Evolutionary conservation across 176 grass and related monocot species (phyloP), one percentile per base, ranked within the genome.

Genomic region (Panicum miliaceum): DNA sequence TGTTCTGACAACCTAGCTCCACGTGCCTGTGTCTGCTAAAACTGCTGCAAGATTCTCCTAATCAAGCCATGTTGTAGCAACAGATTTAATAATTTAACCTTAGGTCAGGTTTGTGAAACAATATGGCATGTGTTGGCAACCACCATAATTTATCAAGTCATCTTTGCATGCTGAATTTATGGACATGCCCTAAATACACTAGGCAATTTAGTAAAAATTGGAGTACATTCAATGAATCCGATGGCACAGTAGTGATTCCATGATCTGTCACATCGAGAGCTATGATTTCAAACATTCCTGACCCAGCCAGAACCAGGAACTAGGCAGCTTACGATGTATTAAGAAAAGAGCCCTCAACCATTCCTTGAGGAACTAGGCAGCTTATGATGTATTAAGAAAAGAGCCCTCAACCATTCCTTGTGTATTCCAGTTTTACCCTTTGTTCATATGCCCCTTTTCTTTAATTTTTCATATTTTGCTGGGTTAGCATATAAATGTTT

Each of bases 111-210:
- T 27, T 23, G 13, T 1, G 6, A 46, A 48, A 48, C 43, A 72
- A 27, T 27, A 4, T 11, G 51, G 1, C 32, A 41, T 56, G 32
- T 76, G 35, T 38, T 35, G 18, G 19, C 32, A 57, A 57, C 34
- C 27, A 84, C 15, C 22, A 74, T 60, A 52, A 34, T 52, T 70
- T 73, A 26, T 57, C 19, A 56, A 72, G 34, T 57, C 9, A 82
- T 68, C 38, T 77, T 82, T 48, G 27, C 1, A 34, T 64, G 14
- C 51, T 20, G 27, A 68, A 58, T 87, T 75, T 42, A 18, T 47
- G 23, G 12, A 48, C 26, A 77, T 63, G 73, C 62, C 29, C 50
- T 63, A 62, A 78, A 88, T 63, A 46, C 3, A 18, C 34, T 83
- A 12, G 23, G 34, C 12, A 5, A 74, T 19, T 35, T 48, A 52